Evolutionary conservation across 2,329 filamentous ascomycete species (phyloP).

Genomic region (Byssoonygena ceratinophila): DNA sequence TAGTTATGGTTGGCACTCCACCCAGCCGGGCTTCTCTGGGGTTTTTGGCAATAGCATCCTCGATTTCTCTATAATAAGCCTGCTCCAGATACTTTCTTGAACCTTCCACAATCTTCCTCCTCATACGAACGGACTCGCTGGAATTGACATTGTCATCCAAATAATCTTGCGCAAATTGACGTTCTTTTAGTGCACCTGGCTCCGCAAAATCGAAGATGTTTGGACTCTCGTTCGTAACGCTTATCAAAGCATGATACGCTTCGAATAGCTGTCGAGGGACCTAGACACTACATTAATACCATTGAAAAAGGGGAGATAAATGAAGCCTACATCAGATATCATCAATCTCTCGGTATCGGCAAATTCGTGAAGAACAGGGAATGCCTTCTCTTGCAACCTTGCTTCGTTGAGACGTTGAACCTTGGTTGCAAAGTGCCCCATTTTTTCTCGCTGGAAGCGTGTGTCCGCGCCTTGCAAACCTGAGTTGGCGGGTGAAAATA

Average conservation of each 20-base stretch:
- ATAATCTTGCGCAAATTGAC: slow-evolving; percentile 66
- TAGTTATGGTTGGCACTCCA: slow-evolving; percentile 74
- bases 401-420: slow-evolving; percentile 67
- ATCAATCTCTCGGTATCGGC: slow-evolving; percentile 60
- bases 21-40: slow-evolving; percentile 82
- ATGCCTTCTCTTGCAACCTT: slow-evolving; percentile 55
- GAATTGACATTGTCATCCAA: slow-evolving; percentile 63
- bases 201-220: slow-evolving; percentile 50
- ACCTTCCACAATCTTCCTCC: slow-evolving; percentile 68
- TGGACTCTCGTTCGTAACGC: slow-evolving; percentile 63
- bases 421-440: slow-evolving; percentile 67
- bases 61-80: slow-evolving; percentile 67
- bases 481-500: slow-evolving; percentile 59
- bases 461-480: slow-evolving; percentile 56
- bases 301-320: not conserved
- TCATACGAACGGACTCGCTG: slow-evolving; percentile 52
- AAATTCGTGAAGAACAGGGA: slow-evolving; percentile 66
- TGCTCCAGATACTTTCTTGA: slow-evolving; percentile 71
- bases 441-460: slow-evolving; percentile 70
- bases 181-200: slow-evolving; percentile 58
- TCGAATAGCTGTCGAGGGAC: slow-evolving; percentile 66
- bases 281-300: slow-evolving; percentile 27
- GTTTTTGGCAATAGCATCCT: slow-evolving; percentile 67
- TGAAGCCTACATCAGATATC: slow-evolving; percentile 48
- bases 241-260: slow-evolving; percentile 69